phyloP scores from a whole-genome alignment of 257 asterid species.

The Solanum pennellii region DNA sequence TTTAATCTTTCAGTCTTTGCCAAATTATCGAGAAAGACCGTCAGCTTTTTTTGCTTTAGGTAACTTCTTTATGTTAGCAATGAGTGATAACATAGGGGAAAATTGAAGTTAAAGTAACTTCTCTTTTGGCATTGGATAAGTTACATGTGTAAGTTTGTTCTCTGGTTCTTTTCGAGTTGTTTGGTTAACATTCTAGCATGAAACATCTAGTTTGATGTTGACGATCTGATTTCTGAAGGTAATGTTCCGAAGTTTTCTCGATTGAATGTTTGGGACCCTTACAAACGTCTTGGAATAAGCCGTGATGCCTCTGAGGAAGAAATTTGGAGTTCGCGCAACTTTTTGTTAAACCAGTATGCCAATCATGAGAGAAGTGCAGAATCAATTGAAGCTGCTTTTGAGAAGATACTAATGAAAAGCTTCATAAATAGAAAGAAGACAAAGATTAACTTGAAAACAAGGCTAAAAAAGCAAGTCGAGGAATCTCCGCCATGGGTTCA shows the following conservation, averaged over 20 bases:
- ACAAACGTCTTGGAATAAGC: constrained; percentile 72
- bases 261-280: constrained; percentile 80
- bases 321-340: constrained; percentile 91
- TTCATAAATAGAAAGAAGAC: constrained; percentile 69
- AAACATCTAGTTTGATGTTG: neutral
- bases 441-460: constrained; percentile 83
- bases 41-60: neutral
- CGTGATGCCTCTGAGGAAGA: constrained; percentile 88
- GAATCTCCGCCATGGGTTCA: constrained; percentile 97
- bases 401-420: constrained; percentile 77
- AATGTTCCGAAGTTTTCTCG: constrained; percentile 45
- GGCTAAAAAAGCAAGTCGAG: constrained; percentile 84
- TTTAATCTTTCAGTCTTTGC: neutral
- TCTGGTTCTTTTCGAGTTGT: neutral
- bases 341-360: constrained; percentile 66
- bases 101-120: neutral
- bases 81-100: neutral
- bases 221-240: constrained; percentile 28
- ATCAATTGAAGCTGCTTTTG: constrained; percentile 89
- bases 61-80: neutral
- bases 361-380: constrained; percentile 73
- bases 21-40: neutral
- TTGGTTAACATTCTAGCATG: neutral
- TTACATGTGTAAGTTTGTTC: neutral
- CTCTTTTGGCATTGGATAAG: neutral